Percentiles rank a stretch among this genome's conserved stretches.
phyloP scores from a whole-genome alignment of 2,329 filamentous ascomycete genomes.

The Pseudopithomyces chartarum region DNA sequence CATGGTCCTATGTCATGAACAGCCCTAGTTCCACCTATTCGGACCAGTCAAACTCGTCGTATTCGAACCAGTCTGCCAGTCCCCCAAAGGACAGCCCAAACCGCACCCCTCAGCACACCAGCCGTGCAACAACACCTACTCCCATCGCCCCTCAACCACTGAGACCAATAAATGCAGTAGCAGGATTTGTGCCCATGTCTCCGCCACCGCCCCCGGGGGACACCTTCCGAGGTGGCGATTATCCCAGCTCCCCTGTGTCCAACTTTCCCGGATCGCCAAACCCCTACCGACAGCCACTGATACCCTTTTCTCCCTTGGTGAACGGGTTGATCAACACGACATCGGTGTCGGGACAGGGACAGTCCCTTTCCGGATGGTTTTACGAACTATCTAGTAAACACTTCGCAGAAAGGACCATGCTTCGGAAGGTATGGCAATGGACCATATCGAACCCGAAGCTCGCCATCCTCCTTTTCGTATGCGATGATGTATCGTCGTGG shows the following conservation, averaged over 20 bases:
- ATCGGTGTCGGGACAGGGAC: conserved; percentile 41
- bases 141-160: conserved; percentile 45
- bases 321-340: conserved; percentile 46
- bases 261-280: conserved; percentile 39
- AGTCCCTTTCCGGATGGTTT: conserved; percentile 44
- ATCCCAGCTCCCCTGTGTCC: conserved; percentile 32
- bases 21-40: conserved; percentile 37
- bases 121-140: conserved; percentile 44
- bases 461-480: conserved; percentile 44
- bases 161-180: conserved; percentile 36
- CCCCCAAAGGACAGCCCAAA: conserved; percentile 43
- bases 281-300: conserved; percentile 39
- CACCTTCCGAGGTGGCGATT: conserved; percentile 33
- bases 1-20: conserved; percentile 44
- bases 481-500: conserved; percentile 47
- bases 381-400: conserved; percentile 43
- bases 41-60: conserved; percentile 32
- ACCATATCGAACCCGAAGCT: conserved; percentile 45
- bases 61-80: conserved; percentile 35
- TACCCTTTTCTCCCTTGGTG: conserved; percentile 34
- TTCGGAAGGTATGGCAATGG: conserved; percentile 48
- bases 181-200: conserved; percentile 42
- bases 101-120: conserved; percentile 44
- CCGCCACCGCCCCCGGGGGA: conserved; percentile 37
- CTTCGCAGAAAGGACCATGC: conserved; percentile 39